phyloP scores from a whole-genome alignment of 768 basidiomycete genomes.

The Serendipita sp. region DNA sequence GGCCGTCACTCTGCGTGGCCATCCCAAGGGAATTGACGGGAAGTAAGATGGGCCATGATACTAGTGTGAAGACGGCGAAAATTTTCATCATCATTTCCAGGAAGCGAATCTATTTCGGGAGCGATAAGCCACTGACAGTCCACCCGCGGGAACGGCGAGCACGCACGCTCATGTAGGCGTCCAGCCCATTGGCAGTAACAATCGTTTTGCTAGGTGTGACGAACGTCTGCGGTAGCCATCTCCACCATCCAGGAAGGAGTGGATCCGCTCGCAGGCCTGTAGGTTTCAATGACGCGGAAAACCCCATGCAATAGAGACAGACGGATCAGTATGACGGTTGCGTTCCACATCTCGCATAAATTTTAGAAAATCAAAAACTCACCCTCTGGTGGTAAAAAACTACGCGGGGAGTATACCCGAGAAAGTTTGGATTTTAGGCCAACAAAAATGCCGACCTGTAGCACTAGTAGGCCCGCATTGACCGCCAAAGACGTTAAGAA shows the following conservation, averaged over 20 bases:
- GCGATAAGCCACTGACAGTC: not conserved
- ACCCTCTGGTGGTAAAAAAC: conserved; percentile 41
- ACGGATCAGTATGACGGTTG: conserved; percentile 21
- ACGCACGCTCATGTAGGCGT: conserved; percentile 38
- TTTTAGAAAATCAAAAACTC: not conserved
- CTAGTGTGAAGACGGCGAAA: conserved; percentile 42
- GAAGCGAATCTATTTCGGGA: conserved; percentile 21
- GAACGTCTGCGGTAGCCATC: conserved; percentile 36
- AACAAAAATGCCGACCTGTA: conserved; percentile 41
- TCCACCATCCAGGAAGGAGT: conserved; percentile 31
- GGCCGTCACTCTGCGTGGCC: conserved; percentile 15
- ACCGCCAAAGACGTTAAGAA: conserved; percentile 48
- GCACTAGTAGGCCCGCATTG: conserved; percentile 31
- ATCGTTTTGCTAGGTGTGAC: conserved; percentile 30
- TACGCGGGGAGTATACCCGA: conserved; percentile 31
- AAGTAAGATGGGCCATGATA: conserved; percentile 48
- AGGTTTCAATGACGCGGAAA: conserved; percentile 1
- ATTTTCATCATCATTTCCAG: conserved; percentile 49
- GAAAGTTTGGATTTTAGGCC: conserved; percentile 40
- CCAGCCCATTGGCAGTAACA: conserved; percentile 45
- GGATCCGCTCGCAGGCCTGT: conserved; percentile 22
- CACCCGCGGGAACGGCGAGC: not conserved
- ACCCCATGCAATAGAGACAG: not conserved
- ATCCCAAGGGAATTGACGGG: conserved; percentile 35
- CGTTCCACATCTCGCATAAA: not conserved